Percentiles rank a stretch among this genome's conserved stretches.
Evolutionary conservation across 2,329 filamentous ascomycete genomes (phyloP).

Genomic region (Lomentospora prolificans): DNA sequence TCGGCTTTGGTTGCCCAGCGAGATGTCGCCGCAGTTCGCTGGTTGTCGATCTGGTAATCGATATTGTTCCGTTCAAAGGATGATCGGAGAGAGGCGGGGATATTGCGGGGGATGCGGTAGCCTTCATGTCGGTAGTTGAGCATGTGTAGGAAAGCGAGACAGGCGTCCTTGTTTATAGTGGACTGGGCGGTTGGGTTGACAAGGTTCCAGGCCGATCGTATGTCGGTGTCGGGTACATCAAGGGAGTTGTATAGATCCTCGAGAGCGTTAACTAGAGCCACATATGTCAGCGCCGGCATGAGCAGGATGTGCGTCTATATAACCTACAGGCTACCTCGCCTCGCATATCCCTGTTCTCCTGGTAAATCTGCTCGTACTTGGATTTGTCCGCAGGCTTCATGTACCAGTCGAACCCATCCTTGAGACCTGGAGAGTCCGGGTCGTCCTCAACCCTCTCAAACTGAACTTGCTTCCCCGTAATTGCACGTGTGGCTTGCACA

Average conservation of each 20-base stretch:
- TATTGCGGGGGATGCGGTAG: slow-evolving; percentile 81
- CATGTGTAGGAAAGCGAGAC: slow-evolving; percentile 90
- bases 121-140: slow-evolving; percentile 94
- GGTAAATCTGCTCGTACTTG: slow-evolving; percentile 97
- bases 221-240: slow-evolving; percentile 65
- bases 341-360: slow-evolving; percentile 76
- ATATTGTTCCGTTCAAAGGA: slow-evolving; percentile 95
- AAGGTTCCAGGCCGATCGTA: slow-evolving; percentile 91
- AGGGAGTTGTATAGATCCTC: slow-evolving; percentile 77
- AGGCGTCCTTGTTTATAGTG: slow-evolving; percentile 88
- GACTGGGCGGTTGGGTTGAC: slow-evolving; percentile 81
- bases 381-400: slow-evolving; percentile 85
- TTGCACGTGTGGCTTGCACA: slow-evolving; percentile 70
- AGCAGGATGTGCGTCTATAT: no score
- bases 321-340: slow-evolving; percentile 66
- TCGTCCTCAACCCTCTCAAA: slow-evolving; percentile 84
- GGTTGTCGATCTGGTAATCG: slow-evolving; percentile 84
- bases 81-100: slow-evolving; percentile 81
- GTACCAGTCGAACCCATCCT: slow-evolving; percentile 99
- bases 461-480: slow-evolving; percentile 68
- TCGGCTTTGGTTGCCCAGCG: slow-evolving; percentile 73
- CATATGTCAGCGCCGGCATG: no score
- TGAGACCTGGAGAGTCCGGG: slow-evolving; percentile 71
- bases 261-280: slow-evolving; percentile 69
- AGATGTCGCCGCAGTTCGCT: slow-evolving; percentile 51